Evolutionary conservation across 2,329 filamentous ascomycete species (phyloP).

Genomic region (Emericellopsis cladophorae): DNA sequence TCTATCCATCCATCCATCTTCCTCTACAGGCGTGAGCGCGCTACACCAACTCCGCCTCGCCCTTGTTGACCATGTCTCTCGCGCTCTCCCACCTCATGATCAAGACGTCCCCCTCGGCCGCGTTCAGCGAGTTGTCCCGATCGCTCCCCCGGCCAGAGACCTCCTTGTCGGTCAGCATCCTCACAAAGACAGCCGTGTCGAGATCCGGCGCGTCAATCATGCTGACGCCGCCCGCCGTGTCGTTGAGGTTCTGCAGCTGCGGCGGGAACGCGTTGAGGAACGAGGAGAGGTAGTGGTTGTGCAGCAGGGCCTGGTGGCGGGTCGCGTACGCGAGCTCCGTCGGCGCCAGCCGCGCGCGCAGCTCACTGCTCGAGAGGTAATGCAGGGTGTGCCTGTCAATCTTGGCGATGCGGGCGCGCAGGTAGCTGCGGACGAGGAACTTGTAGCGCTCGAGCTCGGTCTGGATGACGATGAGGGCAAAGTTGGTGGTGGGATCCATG

Average conservation of each 20-base stretch:
- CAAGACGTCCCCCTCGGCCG: constrained; percentile 49
- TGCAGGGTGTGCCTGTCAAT: constrained; percentile 68
- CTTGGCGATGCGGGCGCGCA: constrained; percentile 82
- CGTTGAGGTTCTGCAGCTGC: constrained; percentile 72
- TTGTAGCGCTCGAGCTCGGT: constrained; percentile 93
- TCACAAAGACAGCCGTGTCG: constrained; percentile 73
- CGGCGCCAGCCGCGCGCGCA: constrained; percentile 54
- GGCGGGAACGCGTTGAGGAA: constrained; percentile 77
- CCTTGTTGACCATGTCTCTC: constrained; percentile 41
- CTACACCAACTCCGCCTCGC: constrained; percentile 45
- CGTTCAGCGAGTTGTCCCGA: constrained; percentile 45
- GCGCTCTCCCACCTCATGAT: constrained; percentile 67
- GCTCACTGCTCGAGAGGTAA: constrained; percentile 46
- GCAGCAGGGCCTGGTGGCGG: constrained; percentile 72
- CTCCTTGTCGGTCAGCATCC: constrained; percentile 50
- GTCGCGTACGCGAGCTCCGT: constrained; percentile 74
- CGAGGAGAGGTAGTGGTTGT: constrained; percentile 72
- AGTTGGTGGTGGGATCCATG: constrained; percentile 84
- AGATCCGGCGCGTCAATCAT: constrained; percentile 87
- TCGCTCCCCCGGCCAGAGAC: constrained; percentile 52
- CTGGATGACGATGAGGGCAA: constrained; percentile 86
- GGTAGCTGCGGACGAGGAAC: constrained; percentile 72
- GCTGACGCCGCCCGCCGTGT: constrained; percentile 75
- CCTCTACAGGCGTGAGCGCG: no score
- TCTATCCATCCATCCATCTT: no score